These are phyloP conservation scores for Afroboletus lepidellus DNA, from an alignment of 1,284 basidiomycete genomes.

Conservation along the genomic window DNA sequence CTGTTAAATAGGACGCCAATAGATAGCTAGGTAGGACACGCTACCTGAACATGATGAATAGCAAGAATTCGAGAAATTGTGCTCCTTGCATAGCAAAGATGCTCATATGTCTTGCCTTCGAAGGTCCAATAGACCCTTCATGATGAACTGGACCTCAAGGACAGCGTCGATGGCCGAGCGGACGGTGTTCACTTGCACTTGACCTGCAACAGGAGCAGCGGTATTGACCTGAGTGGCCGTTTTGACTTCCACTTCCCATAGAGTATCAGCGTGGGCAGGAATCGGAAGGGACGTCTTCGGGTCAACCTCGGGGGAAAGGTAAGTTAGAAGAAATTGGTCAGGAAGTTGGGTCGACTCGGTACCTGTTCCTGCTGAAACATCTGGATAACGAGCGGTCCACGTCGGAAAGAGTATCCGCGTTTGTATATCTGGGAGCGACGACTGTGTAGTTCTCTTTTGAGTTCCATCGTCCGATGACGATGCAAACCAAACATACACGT, in stretches of 20 bases:
- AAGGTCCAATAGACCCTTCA: constrained; percentile 76
- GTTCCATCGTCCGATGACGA: background rate
- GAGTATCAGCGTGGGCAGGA: constrained; percentile 67
- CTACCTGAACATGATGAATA: background rate
- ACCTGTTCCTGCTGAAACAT: constrained; percentile 84
- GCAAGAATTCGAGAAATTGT: background rate
- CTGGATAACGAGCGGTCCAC: constrained; percentile 66
- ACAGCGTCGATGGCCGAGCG: constrained; percentile 61
- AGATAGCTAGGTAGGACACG: too few relatives aligned
- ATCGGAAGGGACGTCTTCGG: constrained; percentile 68
- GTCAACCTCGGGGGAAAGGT: constrained; percentile 49
- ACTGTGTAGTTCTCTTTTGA: constrained; percentile 36
- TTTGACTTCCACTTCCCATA: constrained; percentile 84
- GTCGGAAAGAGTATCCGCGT: constrained; percentile 69
- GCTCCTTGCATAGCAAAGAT: background rate
- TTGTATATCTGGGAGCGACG: constrained; percentile 75
- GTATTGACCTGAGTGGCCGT: constrained; percentile 72
- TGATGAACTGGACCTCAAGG: constrained; percentile 71
- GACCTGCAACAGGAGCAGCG: constrained; percentile 64
- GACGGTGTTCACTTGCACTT: constrained; percentile 35
- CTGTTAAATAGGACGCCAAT: too few relatives aligned
- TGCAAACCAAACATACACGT: constrained; percentile 46
- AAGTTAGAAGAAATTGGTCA: background rate
- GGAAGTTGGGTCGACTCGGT: constrained; percentile 14
- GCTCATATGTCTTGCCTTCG: constrained; percentile 47